Base-by-base conservation (phyloP, 129 eudicot genomes). In the Smallanthus sonchifolius region DNA sequence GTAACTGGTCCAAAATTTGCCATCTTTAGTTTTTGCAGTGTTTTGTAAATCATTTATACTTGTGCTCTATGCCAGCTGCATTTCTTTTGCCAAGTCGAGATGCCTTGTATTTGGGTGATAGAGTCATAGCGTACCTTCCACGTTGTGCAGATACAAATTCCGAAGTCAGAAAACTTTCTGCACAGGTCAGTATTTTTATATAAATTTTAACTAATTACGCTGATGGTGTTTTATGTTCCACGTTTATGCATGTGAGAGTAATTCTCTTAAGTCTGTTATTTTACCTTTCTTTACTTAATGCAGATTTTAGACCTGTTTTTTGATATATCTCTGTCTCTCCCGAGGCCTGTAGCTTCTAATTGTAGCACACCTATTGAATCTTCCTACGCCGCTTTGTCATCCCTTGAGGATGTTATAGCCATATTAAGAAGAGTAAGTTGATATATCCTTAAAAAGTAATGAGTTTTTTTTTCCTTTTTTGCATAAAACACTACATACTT, bases 141-240 rank as follows among this genome's bases (percentile, higher is more conserved):
- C 97, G 99, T 16, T 95, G 97, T 78, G 96, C 96, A 14, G 97
- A 95, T 81, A 80, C 96, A 60, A 88, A 87, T 89, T 82, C 99
- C 64, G 94, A 91, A 83, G 97, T 95, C 72, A 82, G 97, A 84
- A 95, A 91, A 77, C 40, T 78, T 73, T 91, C 96, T 80, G 89
- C 87, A 56, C 96, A 90, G 99, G 99, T 88, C 43, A 40, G 89
- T 78, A 34, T 45, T 52, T 67, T 54, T 39, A 51, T 19, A 65
- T 65, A 13, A 70, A 9, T 10, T 37, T 63, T 7, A 1, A 38
- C 55, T 62, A 44, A 45, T 10, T 19, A 62, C 34, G 10, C 54
- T 52, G 38, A 70, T 44, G 54, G 7, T 40, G 28, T 32, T 14
- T 52, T 10, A 54, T 28, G 3, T 38, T 70, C 32, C 56, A 17